phyloP scores from a whole-genome alignment of 805 yeast genomes.

The Candida khao-thaluensis region DNA sequence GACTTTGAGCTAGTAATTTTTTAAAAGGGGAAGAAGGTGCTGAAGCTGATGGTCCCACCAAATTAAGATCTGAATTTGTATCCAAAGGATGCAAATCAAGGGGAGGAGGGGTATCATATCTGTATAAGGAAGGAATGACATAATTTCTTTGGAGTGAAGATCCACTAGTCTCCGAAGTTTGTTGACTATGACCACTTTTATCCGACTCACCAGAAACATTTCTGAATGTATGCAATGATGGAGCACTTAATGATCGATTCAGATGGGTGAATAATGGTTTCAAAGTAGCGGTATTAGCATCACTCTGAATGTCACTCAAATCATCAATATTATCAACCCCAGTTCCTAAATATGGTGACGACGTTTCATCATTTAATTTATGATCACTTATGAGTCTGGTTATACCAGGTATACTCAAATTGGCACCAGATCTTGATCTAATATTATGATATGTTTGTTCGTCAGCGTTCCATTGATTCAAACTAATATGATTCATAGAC shows the following conservation, averaged over 20 bases:
- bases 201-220: constrained; percentile 16
- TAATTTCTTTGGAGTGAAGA: too few relatives aligned
- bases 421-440: constrained; percentile 24
- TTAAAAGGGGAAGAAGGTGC: constrained; percentile 31
- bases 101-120: constrained; percentile 13
- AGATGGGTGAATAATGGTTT: constrained; percentile 16
- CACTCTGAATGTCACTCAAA: constrained; percentile 24
- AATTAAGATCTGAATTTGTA: background rate
- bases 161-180: background rate
- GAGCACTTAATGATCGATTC: constrained; percentile 37
- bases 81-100: background rate
- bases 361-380: constrained; percentile 10
- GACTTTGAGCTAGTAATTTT: constrained; percentile 30
- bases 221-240: constrained; percentile 41
- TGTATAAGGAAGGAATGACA: too few relatives aligned
- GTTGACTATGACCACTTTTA: background rate
- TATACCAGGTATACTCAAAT: constrained; percentile 19
- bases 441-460: constrained; percentile 23
- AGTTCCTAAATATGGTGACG: constrained; percentile 12
- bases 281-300: background rate
- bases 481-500: constrained; percentile 23
- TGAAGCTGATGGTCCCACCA: background rate
- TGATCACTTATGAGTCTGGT: constrained; percentile 21
- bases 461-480: constrained; percentile 33
- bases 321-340: constrained; percentile 26